Conservation (phyloP, 176 grass and related monocot species). For the Olyra latifolia region DNA sequence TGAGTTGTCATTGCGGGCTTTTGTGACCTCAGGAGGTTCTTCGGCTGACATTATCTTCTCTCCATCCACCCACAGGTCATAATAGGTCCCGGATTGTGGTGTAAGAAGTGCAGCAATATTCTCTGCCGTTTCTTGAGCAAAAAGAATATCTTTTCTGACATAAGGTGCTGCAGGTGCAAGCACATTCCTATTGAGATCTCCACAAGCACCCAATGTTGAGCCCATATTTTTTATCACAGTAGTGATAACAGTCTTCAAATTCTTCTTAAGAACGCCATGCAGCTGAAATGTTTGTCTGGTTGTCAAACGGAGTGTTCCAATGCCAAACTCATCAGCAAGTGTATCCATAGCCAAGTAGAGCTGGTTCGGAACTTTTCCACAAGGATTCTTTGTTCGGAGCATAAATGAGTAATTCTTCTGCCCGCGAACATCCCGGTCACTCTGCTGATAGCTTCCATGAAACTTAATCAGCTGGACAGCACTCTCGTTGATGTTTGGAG, state of each 20-base stretch:
- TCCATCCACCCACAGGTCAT: constrained; percentile 98
- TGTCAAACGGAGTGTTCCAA: constrained; percentile 88
- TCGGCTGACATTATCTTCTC: constrained; percentile 98
- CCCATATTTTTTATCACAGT: constrained; percentile 97
- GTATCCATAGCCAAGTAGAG: constrained; percentile 91
- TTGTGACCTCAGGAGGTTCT: constrained; percentile 80
- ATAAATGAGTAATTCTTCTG: constrained; percentile 93
- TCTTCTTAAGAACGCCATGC: constrained; percentile 93
- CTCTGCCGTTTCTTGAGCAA: constrained; percentile 88
- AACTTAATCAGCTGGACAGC: constrained; percentile 94
- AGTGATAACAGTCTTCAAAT: constrained; percentile 81
- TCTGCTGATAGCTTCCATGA: constrained; percentile 97
- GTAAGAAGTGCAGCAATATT: constrained; percentile 87
- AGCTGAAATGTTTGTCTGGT: constrained; percentile 98
- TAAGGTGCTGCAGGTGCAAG: constrained; percentile 93
- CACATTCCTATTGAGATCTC: constrained; percentile 97
- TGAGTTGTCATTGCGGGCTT: constrained; percentile 89
- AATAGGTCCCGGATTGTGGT: constrained; percentile 91
- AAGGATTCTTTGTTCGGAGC: constrained; percentile 98
- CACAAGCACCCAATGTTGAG: constrained; percentile 90
- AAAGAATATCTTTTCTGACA: constrained; percentile 63
- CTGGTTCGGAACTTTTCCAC: constrained; percentile 84
- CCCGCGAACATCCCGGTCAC: constrained; percentile 72
- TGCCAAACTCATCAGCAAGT: constrained; percentile 88
- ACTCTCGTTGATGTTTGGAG: constrained; percentile 84